Evolutionary conservation across 2,329 filamentous ascomycete genomes (phyloP).

Genomic region (Diplocarpon rosae): DNA sequence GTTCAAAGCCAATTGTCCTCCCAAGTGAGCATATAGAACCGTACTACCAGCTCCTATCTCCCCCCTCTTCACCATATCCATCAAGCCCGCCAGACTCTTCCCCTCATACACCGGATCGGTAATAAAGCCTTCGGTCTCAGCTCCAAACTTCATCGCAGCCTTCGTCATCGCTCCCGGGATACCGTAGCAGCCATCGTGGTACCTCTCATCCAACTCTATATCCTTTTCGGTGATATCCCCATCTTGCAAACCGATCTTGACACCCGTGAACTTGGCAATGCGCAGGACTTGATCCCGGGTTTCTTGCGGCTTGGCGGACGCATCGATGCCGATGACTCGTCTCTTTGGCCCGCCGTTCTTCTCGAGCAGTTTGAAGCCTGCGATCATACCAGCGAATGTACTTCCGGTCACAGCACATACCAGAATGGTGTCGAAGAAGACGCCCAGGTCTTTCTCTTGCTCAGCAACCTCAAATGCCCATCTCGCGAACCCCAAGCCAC

Average conservation of each 20-base stretch:
- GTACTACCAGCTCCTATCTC: constrained; percentile 49
- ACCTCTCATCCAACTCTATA: constrained; percentile 51
- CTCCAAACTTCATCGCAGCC: constrained; percentile 58
- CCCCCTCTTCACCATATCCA: constrained; percentile 52
- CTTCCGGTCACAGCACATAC: constrained; percentile 63
- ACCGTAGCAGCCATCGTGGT: constrained; percentile 58
- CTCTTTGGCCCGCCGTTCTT: constrained; percentile 35
- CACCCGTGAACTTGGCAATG: constrained; percentile 53
- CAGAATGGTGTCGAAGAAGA: constrained; percentile 57
- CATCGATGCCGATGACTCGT: constrained; percentile 57
- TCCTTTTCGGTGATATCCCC: constrained; percentile 51
- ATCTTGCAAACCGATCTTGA: constrained; percentile 48
- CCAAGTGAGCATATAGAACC: constrained; percentile 60
- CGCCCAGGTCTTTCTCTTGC: constrained; percentile 48
- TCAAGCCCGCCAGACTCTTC: constrained; percentile 63
- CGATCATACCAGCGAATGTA: constrained; percentile 61
- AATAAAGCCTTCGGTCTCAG: constrained; percentile 58
- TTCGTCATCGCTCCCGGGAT: constrained; percentile 54
- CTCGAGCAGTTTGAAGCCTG: constrained; percentile 57
- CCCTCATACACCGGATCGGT: constrained; percentile 70
- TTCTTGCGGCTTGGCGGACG: constrained; percentile 46
- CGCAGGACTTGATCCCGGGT: constrained; percentile 55
- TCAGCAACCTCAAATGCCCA: constrained; percentile 59
- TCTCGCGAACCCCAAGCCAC: constrained; percentile 58
- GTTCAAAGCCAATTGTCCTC: constrained; percentile 59